phyloP scores from a whole-genome alignment of 2,329 filamentous ascomycete genomes.

The Microsporum audouinii region DNA sequence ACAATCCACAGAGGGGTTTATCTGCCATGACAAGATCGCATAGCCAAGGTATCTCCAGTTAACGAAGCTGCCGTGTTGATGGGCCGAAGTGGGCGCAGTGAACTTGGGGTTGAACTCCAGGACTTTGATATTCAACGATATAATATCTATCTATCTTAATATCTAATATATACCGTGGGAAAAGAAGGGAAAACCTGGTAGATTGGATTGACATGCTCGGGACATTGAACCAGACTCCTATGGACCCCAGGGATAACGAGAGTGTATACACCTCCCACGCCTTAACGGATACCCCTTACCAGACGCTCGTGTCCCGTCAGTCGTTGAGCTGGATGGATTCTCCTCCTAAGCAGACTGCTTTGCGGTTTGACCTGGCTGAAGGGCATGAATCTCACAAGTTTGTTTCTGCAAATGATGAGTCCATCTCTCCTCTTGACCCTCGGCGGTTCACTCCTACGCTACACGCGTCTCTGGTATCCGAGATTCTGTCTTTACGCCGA shows the following conservation, averaged over 20 bases:
- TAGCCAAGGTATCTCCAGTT: background rate
- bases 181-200: background rate
- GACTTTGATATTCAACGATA: background rate
- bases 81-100: background rate
- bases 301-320: constrained; percentile 44
- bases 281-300: constrained; percentile 58
- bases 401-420: constrained; percentile 45
- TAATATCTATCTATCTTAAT: background rate
- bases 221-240: background rate
- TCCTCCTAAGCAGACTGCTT: constrained; percentile 53
- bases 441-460: constrained; percentile 88
- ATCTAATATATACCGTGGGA: background rate
- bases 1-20: background rate
- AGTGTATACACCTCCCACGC: constrained; percentile 45
- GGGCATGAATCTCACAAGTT: constrained; percentile 28
- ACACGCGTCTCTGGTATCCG: constrained; percentile 86
- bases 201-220: background rate
- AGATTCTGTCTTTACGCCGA: constrained; percentile 75
- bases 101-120: background rate
- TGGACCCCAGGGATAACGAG: constrained; percentile 35
- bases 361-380: constrained; percentile 35
- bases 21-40: background rate
- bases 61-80: background rate
- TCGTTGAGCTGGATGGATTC: constrained; percentile 37
- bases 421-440: constrained; percentile 67